These are phyloP conservation scores for Suhomyces chickasaworum DNA, from an alignment of 1,139 yeast genomes.

Conservation along the genomic window DNA sequence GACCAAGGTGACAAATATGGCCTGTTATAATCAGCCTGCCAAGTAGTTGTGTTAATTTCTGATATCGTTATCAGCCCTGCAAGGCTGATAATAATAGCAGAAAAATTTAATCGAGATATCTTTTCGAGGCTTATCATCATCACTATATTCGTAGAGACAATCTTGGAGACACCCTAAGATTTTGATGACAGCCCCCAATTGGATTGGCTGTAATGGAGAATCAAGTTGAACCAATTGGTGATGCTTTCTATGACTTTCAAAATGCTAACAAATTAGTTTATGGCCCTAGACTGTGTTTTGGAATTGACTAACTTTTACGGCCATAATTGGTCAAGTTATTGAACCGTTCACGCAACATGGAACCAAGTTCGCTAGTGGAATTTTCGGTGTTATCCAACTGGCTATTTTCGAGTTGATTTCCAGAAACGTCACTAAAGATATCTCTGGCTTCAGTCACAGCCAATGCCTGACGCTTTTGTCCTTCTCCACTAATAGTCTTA, in stretches of 20 bases:
- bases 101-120: not conserved
- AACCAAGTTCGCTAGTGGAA: conserved; percentile 36
- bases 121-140: not conserved
- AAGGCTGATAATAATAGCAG: not conserved
- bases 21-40: too few species aligned
- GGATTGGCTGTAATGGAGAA: too few species aligned
- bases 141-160: too few species aligned
- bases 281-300: too few species aligned
- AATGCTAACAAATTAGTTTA: too few species aligned
- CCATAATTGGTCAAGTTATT: conserved; percentile 25
- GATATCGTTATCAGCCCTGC: not conserved
- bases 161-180: too few species aligned
- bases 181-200: too few species aligned
- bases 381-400: conserved; percentile 24
- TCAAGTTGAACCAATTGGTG: too few species aligned
- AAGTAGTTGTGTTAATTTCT: too few species aligned
- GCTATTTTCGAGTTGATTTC: conserved; percentile 17
- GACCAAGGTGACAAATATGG: not conserved
- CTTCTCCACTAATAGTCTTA: not conserved
- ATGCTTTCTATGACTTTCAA: too few species aligned
- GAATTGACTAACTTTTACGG: not conserved
- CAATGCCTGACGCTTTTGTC: not conserved
- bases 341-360: conserved; percentile 33
- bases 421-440: conserved; percentile 19
- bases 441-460: conserved; percentile 14